Conservation (phyloP, 305 asterid genomes). For the Fraxinus xanthoxyloides region DNA sequence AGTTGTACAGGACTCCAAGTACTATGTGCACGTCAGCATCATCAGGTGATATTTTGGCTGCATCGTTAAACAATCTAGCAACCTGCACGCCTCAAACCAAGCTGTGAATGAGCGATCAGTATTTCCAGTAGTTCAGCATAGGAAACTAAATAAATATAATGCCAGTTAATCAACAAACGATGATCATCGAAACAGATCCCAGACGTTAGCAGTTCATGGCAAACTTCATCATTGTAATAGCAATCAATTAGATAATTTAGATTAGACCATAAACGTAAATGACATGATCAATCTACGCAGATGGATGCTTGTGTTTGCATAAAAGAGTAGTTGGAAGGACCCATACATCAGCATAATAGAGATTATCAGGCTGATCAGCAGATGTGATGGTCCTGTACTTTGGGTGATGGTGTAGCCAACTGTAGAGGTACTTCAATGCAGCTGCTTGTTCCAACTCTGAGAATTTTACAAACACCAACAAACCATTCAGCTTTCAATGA, state of each 20-base stretch:
- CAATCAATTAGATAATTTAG: not conserved
- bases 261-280: not conserved
- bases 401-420: constrained; percentile 94
- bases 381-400: constrained; percentile 71
- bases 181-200: constrained; percentile 5
- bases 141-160: not conserved
- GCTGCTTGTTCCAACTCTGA: constrained; percentile 97
- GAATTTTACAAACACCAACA: constrained; percentile 24
- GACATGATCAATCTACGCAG: not conserved
- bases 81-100: constrained; percentile 50
- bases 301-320: not conserved
- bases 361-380: constrained; percentile 71
- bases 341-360: constrained; percentile 84
- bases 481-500: not conserved
- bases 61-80: constrained; percentile 73
- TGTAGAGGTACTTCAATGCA: constrained; percentile 81
- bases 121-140: not conserved
- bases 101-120: constrained; percentile 7
- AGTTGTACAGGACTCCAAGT: constrained; percentile 88
- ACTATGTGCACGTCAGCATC: constrained; percentile 98
- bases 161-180: not conserved
- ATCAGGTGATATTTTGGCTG: constrained; percentile 88
- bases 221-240: constrained; percentile 8
- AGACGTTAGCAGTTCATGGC: not conserved
- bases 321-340: constrained; percentile 12